Evolutionary conservation across 306 rosid genomes (phyloP).

Genomic region (Vachellia collinsii): DNA sequence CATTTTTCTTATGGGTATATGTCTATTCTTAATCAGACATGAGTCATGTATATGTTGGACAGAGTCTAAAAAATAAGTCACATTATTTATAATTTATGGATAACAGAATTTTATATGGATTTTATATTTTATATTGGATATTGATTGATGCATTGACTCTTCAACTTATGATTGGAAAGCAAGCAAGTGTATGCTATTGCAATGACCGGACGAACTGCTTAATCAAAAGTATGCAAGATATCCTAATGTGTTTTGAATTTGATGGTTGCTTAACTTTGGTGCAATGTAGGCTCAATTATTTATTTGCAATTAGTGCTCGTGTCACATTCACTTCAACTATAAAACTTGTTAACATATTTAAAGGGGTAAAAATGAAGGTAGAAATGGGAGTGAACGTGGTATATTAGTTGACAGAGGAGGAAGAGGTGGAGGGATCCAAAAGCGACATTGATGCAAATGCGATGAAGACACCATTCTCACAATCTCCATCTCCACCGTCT

Average conservation of each 20-base stretch:
- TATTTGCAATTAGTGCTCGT: not conserved
- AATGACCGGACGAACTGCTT: not conserved
- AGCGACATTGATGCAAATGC: constrained; percentile 8
- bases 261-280: constrained; percentile 9
- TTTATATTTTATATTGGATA: not conserved
- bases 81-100: not conserved
- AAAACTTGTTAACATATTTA: not conserved
- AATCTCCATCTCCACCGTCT: constrained; percentile 51
- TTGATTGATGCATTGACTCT: not conserved
- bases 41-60: not conserved
- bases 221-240: not conserved
- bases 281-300: constrained; percentile 16
- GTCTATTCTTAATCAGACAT: not conserved
- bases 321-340: not conserved
- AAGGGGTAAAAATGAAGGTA: not conserved
- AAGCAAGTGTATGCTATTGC: not conserved
- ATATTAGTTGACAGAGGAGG: not conserved
- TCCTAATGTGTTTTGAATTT: not conserved
- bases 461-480: constrained; percentile 69
- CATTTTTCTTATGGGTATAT: not conserved
- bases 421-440: not conserved
- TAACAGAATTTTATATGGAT: not conserved
- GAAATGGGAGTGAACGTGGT: not conserved
- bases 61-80: not conserved
- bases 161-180: not conserved